phyloP scores from a whole-genome alignment of 225 moss, liverwort and hornwort species.

The Sphagnum contortum region DNA sequence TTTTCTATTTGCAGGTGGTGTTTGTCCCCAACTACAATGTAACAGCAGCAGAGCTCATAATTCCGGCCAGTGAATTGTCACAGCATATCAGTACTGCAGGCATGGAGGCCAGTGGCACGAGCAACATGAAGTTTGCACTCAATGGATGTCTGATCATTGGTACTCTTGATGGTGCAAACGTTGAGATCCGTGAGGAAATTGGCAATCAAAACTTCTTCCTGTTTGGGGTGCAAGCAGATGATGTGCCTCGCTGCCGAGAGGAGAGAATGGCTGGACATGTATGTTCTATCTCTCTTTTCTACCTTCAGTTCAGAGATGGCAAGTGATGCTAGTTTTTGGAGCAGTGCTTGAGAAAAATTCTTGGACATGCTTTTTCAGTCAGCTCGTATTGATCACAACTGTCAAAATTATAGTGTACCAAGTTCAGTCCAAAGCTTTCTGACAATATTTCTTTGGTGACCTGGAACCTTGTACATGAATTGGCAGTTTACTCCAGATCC shows the following conservation, averaged over 20 bases:
- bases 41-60: constrained; percentile 52
- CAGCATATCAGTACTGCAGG: constrained; percentile 79
- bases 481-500: constrained; percentile 34
- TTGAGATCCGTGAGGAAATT: constrained; percentile 59
- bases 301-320: constrained; percentile 5
- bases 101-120: constrained; percentile 85
- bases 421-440: too few species aligned
- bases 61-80: constrained; percentile 73
- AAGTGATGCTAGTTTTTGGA: neutral
- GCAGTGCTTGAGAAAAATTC: neutral
- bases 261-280: constrained; percentile 32
- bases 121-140: constrained; percentile 81
- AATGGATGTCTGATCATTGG: constrained; percentile 75
- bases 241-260: constrained; percentile 39
- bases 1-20: constrained; percentile 23
- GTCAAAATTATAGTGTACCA: too few species aligned
- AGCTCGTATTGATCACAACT: too few species aligned
- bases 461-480: too few species aligned
- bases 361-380: neutral
- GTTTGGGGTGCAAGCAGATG: constrained; percentile 54
- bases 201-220: constrained; percentile 66
- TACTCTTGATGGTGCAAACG: constrained; percentile 72
- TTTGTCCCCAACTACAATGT: constrained; percentile 82
- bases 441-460: too few species aligned
- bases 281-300: constrained; percentile 15